These are phyloP conservation scores for Phytophthora palmivora DNA, from an alignment of 352 stramenopile species.

Conservation along the genomic window DNA sequence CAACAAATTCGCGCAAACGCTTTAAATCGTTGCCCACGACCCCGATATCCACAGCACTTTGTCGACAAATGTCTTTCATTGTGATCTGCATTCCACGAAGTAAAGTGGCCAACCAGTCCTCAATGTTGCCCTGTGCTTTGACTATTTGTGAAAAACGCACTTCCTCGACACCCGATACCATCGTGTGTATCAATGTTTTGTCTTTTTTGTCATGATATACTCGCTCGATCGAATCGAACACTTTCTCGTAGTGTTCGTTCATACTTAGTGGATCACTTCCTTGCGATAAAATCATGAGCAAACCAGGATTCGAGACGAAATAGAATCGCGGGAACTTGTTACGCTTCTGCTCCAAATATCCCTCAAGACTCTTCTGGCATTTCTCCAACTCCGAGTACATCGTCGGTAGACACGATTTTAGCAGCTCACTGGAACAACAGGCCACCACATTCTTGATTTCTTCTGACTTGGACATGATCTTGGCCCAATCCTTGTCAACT, in stretches of 20 bases:
- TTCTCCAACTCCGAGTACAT: conserved; percentile 99
- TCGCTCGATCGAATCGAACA: conserved; percentile 98
- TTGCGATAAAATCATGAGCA: conserved; percentile 98
- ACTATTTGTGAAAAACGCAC: conserved; percentile 95
- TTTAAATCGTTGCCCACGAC: conserved; percentile 93
- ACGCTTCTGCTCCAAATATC: conserved; percentile 98
- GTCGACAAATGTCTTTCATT: conserved; percentile 97
- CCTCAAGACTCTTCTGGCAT: conserved; percentile 98
- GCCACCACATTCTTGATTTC: conserved; percentile 93
- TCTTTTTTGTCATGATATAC: conserved; percentile 99
- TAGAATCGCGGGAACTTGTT: conserved; percentile 99
- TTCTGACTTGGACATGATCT: conserved; percentile 96
- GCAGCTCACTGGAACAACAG: conserved; percentile 96
- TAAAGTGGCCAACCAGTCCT: conserved; percentile 98
- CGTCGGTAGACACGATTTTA: conserved; percentile 96
- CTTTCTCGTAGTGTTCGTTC: conserved; percentile 99
- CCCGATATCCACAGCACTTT: conserved; percentile 93
- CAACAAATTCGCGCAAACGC: conserved; percentile 93
- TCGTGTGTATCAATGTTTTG: conserved; percentile 95
- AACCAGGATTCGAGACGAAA: conserved; percentile 97
- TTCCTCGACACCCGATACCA: conserved; percentile 95
- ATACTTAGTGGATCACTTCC: conserved; percentile 97
- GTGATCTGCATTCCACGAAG: conserved; percentile 95
- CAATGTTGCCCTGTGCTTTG: conserved; percentile 98
- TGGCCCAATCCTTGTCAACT: conserved; percentile 98